phyloP scores from a whole-genome alignment of 2,329 filamentous ascomycete genomes.

The Fusarium sp. region DNA sequence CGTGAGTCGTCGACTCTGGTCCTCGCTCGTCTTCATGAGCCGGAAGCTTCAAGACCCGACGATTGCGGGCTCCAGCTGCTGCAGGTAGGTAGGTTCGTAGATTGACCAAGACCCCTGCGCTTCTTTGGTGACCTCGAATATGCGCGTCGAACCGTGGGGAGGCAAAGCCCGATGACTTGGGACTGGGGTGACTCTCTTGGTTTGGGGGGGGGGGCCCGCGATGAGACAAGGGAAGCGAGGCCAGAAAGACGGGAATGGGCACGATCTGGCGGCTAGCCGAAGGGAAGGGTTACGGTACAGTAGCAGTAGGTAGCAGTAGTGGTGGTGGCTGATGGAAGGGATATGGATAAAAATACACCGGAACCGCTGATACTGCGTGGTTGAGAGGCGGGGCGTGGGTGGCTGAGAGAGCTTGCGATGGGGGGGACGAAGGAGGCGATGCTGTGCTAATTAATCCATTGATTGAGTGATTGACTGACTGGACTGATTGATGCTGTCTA shows the following conservation, averaged over 20 bases:
- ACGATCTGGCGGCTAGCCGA: neutral
- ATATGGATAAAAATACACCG: slow-evolving; percentile 37
- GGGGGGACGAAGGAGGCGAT: slow-evolving; percentile 2
- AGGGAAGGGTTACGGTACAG: neutral
- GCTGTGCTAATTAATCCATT: slow-evolving; percentile 2
- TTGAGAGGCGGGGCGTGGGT: slow-evolving; percentile 22
- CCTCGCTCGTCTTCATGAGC: slow-evolving; percentile 9
- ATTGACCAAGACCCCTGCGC: neutral
- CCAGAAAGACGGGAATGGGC: neutral
- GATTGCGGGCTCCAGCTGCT: neutral
- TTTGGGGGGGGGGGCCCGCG: neutral
- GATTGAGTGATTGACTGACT: neutral
- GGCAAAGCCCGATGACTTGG: neutral
- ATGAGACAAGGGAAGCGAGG: neutral
- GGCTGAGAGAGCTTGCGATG: slow-evolving; percentile 21
- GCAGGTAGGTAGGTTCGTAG: neutral
- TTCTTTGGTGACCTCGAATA: neutral
- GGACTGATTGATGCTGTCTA: neutral
- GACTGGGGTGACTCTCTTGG: neutral
- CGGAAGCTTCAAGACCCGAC: slow-evolving; percentile 26
- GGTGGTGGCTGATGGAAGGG: slow-evolving; percentile 35
- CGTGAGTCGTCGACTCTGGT: slow-evolving; percentile 5
- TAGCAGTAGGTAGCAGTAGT: neutral
- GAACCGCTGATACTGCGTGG: slow-evolving; percentile 21
- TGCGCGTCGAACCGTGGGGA: neutral